phyloP scores from a whole-genome alignment of 1,284 basidiomycete species.

The Paramarasmius palmivorus region DNA sequence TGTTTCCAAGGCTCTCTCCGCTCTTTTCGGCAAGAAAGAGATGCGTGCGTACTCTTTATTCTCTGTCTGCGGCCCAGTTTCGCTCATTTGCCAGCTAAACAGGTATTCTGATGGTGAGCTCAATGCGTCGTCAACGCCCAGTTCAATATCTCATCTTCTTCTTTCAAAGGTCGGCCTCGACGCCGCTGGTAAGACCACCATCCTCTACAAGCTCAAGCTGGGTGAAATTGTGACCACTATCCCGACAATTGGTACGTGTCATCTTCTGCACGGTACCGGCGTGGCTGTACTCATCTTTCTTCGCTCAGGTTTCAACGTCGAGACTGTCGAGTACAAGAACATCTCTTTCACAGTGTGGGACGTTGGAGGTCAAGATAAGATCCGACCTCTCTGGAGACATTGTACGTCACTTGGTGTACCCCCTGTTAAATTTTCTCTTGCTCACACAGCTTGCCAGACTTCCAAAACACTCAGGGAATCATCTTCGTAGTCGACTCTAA shows the following conservation, averaged over 20 bases:
- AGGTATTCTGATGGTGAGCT: constrained; percentile 77
- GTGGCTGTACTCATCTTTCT: constrained; percentile 23
- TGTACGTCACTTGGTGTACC: constrained; percentile 57
- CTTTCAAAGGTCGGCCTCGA: constrained; percentile 85
- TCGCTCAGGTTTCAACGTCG: constrained; percentile 90
- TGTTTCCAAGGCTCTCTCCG: constrained; percentile 79
- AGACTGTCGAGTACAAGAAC: constrained; percentile 99
- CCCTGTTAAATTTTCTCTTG: constrained; percentile 20
- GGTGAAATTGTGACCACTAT: constrained; percentile 99
- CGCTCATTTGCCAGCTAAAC: constrained; percentile 35
- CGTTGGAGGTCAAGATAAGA: constrained; percentile 99
- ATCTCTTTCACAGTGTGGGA: constrained; percentile 99
- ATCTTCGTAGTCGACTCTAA: constrained; percentile 99
- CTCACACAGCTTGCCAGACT: constrained; percentile 62
- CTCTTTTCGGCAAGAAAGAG: constrained; percentile 98
- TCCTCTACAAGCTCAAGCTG: constrained; percentile 97
- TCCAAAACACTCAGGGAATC: constrained; percentile 99
- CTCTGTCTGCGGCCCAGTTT: constrained; percentile 37
- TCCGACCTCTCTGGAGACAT: constrained; percentile 99
- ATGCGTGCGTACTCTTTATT: constrained; percentile 78
- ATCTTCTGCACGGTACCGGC: constrained; percentile 9
- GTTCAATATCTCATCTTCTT: constrained; percentile 9
- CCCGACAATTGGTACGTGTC: constrained; percentile 90
- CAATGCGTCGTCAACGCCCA: constrained; percentile 8
- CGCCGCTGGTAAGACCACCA: constrained; percentile 97